Evolutionary conservation across 177 flowering plant genomes (phyloP).

Genomic region (Telopea speciosissima): DNA sequence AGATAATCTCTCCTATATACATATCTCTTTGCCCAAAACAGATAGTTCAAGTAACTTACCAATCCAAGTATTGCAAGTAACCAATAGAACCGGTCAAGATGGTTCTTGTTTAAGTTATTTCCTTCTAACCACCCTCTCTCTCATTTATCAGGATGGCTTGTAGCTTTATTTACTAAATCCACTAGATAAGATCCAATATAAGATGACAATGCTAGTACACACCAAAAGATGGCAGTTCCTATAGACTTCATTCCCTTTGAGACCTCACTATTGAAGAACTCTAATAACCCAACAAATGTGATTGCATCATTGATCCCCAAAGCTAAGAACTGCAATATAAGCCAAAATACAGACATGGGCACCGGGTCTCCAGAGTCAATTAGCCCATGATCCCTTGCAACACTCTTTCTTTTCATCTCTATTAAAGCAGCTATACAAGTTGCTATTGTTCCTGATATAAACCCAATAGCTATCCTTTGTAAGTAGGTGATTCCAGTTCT

Average conservation of each 20-base stretch:
- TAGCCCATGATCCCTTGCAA: slow-evolving; percentile 26
- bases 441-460: slow-evolving; percentile 41
- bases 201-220: slow-evolving; percentile 22
- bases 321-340: slow-evolving; percentile 56
- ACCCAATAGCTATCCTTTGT: slow-evolving; percentile 34
- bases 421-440: slow-evolving; percentile 61
- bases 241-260: slow-evolving; percentile 63
- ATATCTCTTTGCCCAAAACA: slow-evolving; percentile 22
- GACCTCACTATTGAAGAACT: slow-evolving; percentile 73
- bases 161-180: slow-evolving; percentile 30
- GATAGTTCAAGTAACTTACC: slow-evolving; percentile 21
- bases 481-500: slow-evolving; percentile 27
- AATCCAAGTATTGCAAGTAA: slow-evolving; percentile 19
- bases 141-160: slow-evolving; percentile 16
- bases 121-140: slow-evolving; percentile 21
- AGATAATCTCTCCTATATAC: slow-evolving; percentile 15
- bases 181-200: slow-evolving; percentile 20
- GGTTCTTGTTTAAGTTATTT: slow-evolving; percentile 16
- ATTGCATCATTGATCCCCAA: slow-evolving; percentile 68
- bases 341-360: slow-evolving; percentile 68
- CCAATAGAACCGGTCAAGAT: slow-evolving; percentile 26
- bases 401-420: slow-evolving; percentile 47
- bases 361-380: slow-evolving; percentile 30
- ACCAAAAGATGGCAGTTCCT: slow-evolving; percentile 65
- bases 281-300: slow-evolving; percentile 65